Evolutionary conservation across 129 eudicot species (phyloP), one percentile per base, ranked within the genome.

Genomic region (Flaveria robusta): DNA sequence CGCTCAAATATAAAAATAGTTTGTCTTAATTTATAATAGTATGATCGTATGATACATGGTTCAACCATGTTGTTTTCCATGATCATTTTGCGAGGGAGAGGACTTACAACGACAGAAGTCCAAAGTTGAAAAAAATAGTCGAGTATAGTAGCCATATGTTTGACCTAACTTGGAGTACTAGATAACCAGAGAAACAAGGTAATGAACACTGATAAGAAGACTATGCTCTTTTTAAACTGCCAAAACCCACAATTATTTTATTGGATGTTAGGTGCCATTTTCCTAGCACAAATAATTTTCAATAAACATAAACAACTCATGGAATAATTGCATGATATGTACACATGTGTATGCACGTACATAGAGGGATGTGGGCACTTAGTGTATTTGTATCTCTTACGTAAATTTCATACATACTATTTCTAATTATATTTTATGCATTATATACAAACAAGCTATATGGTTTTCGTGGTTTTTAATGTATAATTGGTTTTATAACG

Each of bases 61-160:
- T n/a, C n/a, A n/a, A n/a, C n/a, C n/a, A n/a, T n/a, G n/a, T n/a
- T n/a, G n/a, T n/a, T n/a, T n/a, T n/a, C n/a, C 41, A 5, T n/a
- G n/a, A 37, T 3, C 41, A 9, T 0, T 56, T 6, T 20, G 18
- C 7, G 26, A 15, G 64, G 46, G 58, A 71, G 68, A 26, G 2
- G 45, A 50, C 83, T 73, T 80, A 80, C 83, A 29, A 55, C 5
- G 23, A 73, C 31, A 56, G 63, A 73, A 56, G 79, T 52, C 83
- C 83, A 42, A 56, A 37, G 70, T 52, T 80, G 75, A 14, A 73
- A 42, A 43, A 73, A 54, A 43, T 18, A 26, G 51, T 19, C 1
- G 74, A 79, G 69, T 52, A 79, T n/a, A 66, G 51, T 79, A 72
- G 69, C 69, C 83, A 79, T 79, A 12, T 50, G 15, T 77, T 39